Base-by-base conservation (phyloP, 306 rosid species). In the Lupinus albus region DNA sequence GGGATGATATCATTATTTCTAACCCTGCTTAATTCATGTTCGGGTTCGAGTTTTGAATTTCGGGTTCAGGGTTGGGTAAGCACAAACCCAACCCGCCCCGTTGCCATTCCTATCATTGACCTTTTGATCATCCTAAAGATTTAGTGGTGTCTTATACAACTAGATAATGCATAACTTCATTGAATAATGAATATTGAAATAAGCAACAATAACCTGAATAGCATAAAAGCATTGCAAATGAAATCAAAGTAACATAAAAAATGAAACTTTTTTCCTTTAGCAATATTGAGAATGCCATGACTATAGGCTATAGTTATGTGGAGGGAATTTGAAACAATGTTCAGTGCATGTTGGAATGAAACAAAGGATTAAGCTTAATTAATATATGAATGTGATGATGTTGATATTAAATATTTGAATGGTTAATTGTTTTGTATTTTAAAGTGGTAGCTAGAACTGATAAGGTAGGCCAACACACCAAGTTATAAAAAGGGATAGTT, bases 151-250 rank as follows among this genome's bases (percentile, higher is more conserved):
- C n/a, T n/a, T n/a, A n/a, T n/a, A n/a, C n/a, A n/a, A n/a, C n/a
- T n/a, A n/a, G n/a, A n/a, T n/a, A n/a, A n/a, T n/a, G n/a, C n/a
- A n/a, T n/a, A 42, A 21, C 7, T 21, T 5, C 0, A 5, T 25
- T 12, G 14, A 39, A 25, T 7, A 7, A 8, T 0, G 36, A 53
- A 10, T 16, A 14, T 44, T 53, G 44, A 1, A 41, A 41, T 41
- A 41, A 61, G 30, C 1, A 61, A 25, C 30, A 25, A 25, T 54
- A 47, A 80, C 88, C 83, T 78, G 81, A 63, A 25, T 25, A 25
- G 75, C 39, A 64, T 64, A 66, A 76, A 49, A 66, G 49, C 16
- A 54, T 59, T 20, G 42, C 52, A 18, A 32, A 14, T 58, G 49
- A 44, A 65, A 54, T 8, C 4, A 61, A 63, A 50, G 41, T 7